Conservation (phyloP, 129 eudicot species). For the Glebionis coronaria region DNA sequence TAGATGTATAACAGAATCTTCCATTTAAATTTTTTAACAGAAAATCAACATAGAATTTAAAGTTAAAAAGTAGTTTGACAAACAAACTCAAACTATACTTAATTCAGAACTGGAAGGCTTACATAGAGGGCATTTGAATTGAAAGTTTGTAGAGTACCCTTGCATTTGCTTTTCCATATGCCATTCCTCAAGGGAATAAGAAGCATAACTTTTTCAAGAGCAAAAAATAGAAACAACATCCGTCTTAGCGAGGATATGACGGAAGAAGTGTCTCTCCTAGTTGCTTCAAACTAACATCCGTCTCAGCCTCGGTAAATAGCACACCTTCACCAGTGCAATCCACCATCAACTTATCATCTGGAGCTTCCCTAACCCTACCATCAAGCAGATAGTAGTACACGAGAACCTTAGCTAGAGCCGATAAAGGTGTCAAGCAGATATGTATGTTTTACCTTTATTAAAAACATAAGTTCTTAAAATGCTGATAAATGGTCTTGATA, state of each 20-base stretch:
- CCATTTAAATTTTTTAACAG: not conserved
- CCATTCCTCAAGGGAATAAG: no score
- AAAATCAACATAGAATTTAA: not conserved
- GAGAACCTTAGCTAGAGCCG: conserved; percentile 19
- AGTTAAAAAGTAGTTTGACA: not conserved
- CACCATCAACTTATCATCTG: conserved; percentile 34
- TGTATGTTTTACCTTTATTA: no score
- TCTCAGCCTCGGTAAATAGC: conserved; percentile 30
- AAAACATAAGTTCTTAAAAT: no score
- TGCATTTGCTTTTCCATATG: no score
- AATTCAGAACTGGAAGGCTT: not conserved
- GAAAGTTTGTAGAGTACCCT: no score
- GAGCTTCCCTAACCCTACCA: conserved; percentile 32
- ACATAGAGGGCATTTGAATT: no score
- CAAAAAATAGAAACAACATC: no score
- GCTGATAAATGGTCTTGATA: no score
- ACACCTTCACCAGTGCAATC: conserved; percentile 34
- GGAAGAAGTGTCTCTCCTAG: conserved; percentile 19
- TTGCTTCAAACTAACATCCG: conserved; percentile 18
- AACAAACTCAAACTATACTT: conserved; percentile 6
- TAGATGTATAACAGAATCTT: no score
- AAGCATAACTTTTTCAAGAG: no score
- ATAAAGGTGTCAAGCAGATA: no score
- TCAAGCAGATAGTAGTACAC: conserved; percentile 30
- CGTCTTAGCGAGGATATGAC: conserved; percentile 28